phyloP scores from a whole-genome alignment of 306 rosid genomes.

The Cicer yamashitae region DNA sequence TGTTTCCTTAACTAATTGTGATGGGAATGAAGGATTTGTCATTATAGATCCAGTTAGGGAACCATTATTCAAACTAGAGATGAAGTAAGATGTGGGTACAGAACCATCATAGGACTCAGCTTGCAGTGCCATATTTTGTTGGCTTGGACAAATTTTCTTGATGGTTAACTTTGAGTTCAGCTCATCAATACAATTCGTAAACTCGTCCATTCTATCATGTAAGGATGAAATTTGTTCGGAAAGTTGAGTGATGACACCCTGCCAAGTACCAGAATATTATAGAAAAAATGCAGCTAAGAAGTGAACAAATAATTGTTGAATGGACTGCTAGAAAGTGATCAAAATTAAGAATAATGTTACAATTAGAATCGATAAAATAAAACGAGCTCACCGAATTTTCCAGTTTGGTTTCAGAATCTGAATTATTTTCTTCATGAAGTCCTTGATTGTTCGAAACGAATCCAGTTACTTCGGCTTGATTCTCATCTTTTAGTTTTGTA shows the following conservation, averaged over 20 bases:
- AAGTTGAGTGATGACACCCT: constrained; percentile 72
- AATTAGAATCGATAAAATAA: constrained; percentile 3
- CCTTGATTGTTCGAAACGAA: constrained; percentile 55
- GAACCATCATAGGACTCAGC: constrained; percentile 78
- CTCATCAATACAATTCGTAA: constrained; percentile 77
- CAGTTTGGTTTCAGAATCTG: constrained; percentile 57
- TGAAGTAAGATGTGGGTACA: constrained; percentile 71
- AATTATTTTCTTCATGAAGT: constrained; percentile 61
- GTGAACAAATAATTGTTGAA: neutral
- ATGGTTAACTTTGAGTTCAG: constrained; percentile 73
- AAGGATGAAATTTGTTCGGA: constrained; percentile 89
- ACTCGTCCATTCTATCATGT: constrained; percentile 94
- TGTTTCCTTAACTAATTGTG: constrained; percentile 73
- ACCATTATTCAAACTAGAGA: constrained; percentile 68
- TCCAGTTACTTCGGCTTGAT: constrained; percentile 55
- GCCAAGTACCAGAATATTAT: constrained; percentile 34
- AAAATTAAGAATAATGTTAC: constrained; percentile 23
- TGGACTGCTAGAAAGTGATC: constrained; percentile 19
- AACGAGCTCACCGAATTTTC: constrained; percentile 63
- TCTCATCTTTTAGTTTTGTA: constrained; percentile 76
- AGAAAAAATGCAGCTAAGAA: constrained; percentile 17
- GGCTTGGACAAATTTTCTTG: constrained; percentile 65
- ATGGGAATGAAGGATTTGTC: constrained; percentile 70
- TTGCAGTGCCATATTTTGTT: constrained; percentile 74
- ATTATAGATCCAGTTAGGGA: constrained; percentile 67